These are phyloP conservation scores for Daldinia sp. DNA, from an alignment of 2,329 filamentous ascomycete genomes.

Conservation along the genomic window DNA sequence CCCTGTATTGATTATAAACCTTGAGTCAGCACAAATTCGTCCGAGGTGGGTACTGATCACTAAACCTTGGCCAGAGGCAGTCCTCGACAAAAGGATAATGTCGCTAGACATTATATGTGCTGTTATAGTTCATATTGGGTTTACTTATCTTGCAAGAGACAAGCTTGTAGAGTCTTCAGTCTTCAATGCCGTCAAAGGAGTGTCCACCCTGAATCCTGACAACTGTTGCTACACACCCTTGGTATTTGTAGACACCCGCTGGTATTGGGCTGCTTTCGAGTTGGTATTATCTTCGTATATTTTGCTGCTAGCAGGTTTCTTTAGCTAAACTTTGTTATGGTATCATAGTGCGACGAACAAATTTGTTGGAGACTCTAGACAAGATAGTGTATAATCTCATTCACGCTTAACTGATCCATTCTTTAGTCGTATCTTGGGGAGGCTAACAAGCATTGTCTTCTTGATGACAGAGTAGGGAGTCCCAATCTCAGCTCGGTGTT, in stretches of 20 bases:
- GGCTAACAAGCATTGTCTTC: neutral
- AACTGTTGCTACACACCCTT: neutral
- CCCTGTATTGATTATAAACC: neutral
- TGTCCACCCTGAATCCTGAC: neutral
- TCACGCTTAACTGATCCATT: neutral
- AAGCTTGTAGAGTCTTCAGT: neutral
- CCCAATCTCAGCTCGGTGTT: neutral
- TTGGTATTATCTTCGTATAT: neutral
- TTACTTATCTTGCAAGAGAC: neutral
- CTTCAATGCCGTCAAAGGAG: neutral
- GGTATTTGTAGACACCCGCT: neutral
- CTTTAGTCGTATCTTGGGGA: neutral
- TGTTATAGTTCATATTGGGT: neutral
- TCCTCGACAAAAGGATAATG: neutral
- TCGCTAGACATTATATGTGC: neutral
- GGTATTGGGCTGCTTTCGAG: neutral
- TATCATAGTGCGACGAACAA: neutral
- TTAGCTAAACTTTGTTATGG: neutral
- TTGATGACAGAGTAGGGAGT: neutral
- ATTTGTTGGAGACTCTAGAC: neutral
- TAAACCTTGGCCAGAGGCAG: neutral
- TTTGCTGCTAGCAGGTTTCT: neutral
- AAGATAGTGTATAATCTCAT: neutral
- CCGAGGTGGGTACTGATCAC: neutral
- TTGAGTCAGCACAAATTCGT: conserved; percentile 2